Evolutionary conservation across 2,329 filamentous ascomycete genomes (phyloP).

Genomic region (Fusarium sp.): DNA sequence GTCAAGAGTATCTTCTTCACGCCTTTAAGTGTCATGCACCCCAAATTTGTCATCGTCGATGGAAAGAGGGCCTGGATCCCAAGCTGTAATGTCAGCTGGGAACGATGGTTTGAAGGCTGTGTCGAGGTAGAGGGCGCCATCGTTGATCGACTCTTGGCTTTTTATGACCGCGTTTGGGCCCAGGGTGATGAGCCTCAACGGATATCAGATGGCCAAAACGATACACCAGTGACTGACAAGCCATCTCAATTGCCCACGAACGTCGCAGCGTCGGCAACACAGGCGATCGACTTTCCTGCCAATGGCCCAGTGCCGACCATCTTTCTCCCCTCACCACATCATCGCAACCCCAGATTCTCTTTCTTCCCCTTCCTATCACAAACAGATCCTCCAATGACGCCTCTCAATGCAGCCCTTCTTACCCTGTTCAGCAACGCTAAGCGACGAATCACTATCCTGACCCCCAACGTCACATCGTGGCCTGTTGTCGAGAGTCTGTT

Average conservation of each 20-base stretch:
- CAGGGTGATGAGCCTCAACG: constrained; percentile 34
- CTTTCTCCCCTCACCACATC: constrained; percentile 80
- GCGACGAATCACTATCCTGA: constrained; percentile 74
- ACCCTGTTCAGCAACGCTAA: constrained; percentile 70
- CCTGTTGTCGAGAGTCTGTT: constrained; percentile 73
- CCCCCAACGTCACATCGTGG: constrained; percentile 80
- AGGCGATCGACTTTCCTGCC: constrained; percentile 46
- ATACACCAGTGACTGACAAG: neutral
- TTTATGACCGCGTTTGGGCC: constrained; percentile 78
- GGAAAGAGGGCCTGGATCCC: constrained; percentile 74
- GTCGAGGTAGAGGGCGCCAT: constrained; percentile 73
- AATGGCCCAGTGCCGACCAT: constrained; percentile 62
- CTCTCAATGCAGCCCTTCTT: constrained; percentile 74
- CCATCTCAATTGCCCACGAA: neutral
- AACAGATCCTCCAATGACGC: constrained; percentile 69
- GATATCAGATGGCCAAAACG: neutral
- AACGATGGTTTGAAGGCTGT: constrained; percentile 86
- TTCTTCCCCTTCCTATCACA: constrained; percentile 67
- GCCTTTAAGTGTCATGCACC: constrained; percentile 88
- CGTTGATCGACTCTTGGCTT: constrained; percentile 71
- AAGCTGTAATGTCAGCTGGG: constrained; percentile 88
- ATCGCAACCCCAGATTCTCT: constrained; percentile 73
- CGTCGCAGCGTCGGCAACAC: constrained; percentile 47
- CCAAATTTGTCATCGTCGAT: constrained; percentile 84
- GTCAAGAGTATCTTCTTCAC: constrained; percentile 84